A percentile compares a stretch with the other conserved stretches of the same genome.
These are phyloP conservation scores for Chrysosporium keratinophilum DNA, from an alignment of 2,329 filamentous ascomycete genomes.

Conservation along the genomic window DNA sequence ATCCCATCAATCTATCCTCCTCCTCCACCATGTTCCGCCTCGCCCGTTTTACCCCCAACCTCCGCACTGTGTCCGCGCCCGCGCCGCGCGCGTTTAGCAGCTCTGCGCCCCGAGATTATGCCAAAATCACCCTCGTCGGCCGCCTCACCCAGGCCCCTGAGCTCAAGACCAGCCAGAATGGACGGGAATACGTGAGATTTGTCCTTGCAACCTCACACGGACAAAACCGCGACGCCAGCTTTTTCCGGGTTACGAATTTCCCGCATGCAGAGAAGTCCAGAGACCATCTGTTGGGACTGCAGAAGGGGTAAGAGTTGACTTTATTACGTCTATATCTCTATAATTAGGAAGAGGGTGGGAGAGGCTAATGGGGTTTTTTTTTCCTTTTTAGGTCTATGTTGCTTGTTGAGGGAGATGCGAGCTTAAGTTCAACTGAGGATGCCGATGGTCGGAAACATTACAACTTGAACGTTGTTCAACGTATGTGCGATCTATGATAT, in stretches of 20 bases:
- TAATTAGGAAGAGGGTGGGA: not conserved
- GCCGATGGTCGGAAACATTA: slow-evolving; percentile 55
- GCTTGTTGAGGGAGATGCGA: slow-evolving; percentile 72
- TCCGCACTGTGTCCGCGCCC: slow-evolving; percentile 36
- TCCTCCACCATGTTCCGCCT: slow-evolving; percentile 31
- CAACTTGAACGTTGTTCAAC: slow-evolving; percentile 62
- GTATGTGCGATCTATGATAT: slow-evolving; percentile 45
- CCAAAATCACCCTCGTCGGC: slow-evolving; percentile 78
- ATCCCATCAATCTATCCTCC: not conserved
- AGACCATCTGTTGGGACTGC: slow-evolving; percentile 61
- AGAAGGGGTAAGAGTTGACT: slow-evolving; percentile 64
- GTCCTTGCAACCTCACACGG: slow-evolving; percentile 61
- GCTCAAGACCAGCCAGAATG: slow-evolving; percentile 56
- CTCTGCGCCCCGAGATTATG: slow-evolving; percentile 49
- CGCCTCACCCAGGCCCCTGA: slow-evolving; percentile 74
- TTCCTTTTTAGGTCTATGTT: slow-evolving; percentile 54
- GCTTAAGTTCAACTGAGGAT: slow-evolving; percentile 57
- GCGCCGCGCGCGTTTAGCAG: slow-evolving; percentile 62
- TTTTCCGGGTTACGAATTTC: slow-evolving; percentile 74
- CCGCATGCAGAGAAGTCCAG: slow-evolving; percentile 53
- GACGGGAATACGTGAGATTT: slow-evolving; percentile 67
- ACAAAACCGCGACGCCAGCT: slow-evolving; percentile 63
- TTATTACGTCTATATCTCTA: too few relatives aligned
- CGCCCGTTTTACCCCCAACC: slow-evolving; percentile 43
- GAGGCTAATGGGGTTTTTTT: not conserved